These are phyloP conservation scores for Tuctoria greenei DNA, from an alignment of 176 grass and related monocot genomes.

Conservation along the genomic window DNA sequence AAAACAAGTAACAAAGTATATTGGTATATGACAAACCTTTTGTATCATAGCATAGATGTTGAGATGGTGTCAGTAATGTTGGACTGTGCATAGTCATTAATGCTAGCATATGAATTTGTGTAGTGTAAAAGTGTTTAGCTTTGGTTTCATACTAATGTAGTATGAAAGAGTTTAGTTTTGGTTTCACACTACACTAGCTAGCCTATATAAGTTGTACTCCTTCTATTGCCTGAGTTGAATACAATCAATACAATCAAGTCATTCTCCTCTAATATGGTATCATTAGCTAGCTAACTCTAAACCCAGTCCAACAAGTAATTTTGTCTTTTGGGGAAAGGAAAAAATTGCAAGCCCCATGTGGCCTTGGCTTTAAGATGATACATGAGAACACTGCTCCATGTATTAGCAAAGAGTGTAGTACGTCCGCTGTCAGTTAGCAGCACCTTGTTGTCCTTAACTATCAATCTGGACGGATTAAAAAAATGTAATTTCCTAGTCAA, in stretches of 20 bases:
- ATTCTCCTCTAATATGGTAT: no score
- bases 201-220: no score
- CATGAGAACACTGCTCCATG: conserved; percentile 15
- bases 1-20: not conserved
- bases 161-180: no score
- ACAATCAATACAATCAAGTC: no score
- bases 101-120: no score
- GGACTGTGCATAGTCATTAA: no score
- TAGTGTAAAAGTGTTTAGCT: no score
- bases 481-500: not conserved
- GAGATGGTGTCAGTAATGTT: not conserved
- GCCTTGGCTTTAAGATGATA: conserved; percentile 32
- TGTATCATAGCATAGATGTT: not conserved
- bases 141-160: no score
- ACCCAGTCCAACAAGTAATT: no score
- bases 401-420: conserved; percentile 2
- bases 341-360: conserved; percentile 37
- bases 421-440: conserved; percentile 1
- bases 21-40: conserved; percentile 4
- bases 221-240: no score
- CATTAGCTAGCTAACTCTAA: no score
- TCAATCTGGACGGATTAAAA: conserved; percentile 19
- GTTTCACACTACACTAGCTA: no score
- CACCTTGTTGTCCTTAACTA: conserved; percentile 7
- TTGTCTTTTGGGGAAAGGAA: conserved; percentile 22